These are phyloP conservation scores for Brassica hybrid DNA, from an alignment of 441 rosid genomes.

Conservation along the genomic window DNA sequence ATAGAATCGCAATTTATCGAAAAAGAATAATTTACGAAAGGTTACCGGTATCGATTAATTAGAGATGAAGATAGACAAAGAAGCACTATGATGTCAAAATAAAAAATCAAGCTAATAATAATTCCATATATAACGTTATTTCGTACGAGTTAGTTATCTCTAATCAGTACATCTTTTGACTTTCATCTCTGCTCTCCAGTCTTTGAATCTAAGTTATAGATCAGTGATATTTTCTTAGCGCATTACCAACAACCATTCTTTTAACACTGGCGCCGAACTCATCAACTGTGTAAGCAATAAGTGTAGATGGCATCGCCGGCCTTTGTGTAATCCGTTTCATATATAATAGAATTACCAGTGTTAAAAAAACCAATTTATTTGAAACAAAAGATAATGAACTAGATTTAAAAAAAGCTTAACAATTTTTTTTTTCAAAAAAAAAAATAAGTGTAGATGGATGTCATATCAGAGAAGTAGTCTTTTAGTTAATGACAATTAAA, in stretches of 20 bases:
- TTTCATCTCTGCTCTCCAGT: conserved; percentile 13
- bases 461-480: conserved; percentile 1
- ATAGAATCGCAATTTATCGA: not conserved
- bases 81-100: conserved; percentile 16
- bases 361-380: too few species aligned
- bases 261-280: conserved; percentile 10
- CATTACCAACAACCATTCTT: conserved; percentile 25
- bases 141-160: conserved; percentile 26
- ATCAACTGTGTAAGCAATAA: conserved; percentile 16
- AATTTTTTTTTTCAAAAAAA: too few species aligned
- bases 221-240: conserved; percentile 9
- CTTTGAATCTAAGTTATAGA: conserved; percentile 22
- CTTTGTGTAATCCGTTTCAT: too few species aligned
- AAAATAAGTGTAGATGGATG: conserved; percentile 29
- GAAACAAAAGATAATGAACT: too few species aligned
- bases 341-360: too few species aligned
- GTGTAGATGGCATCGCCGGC: conserved; percentile 37
- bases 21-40: conserved; percentile 3
- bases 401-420: too few species aligned
- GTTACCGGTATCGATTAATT: conserved; percentile 20
- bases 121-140: conserved; percentile 18
- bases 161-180: conserved; percentile 41
- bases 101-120: conserved; percentile 34
- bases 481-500: not conserved
- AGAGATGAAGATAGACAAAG: conserved; percentile 28